Evolutionary conservation across 2,329 filamentous ascomycete genomes (phyloP).

Genomic region (Aspergillus costaricaensis): DNA sequence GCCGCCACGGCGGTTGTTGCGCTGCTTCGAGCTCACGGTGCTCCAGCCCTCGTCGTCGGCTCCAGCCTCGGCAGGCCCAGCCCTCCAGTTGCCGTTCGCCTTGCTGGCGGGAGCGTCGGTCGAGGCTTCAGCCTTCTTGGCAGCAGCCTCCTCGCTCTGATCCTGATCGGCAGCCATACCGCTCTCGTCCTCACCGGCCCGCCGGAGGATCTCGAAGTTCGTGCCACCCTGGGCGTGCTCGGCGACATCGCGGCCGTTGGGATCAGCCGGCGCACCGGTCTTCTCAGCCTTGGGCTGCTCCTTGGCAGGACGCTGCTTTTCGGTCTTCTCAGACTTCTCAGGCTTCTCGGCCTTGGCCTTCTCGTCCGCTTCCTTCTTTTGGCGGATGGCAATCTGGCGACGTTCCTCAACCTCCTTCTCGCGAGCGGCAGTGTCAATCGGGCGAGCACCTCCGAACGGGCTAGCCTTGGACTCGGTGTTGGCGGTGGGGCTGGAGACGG

Average conservation of each 20-base stretch:
- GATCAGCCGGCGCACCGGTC: slow-evolving; percentile 33
- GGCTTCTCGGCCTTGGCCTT: slow-evolving; percentile 83
- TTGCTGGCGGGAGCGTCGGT: slow-evolving; percentile 54
- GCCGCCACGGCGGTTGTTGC: slow-evolving; percentile 48
- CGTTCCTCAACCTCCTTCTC: slow-evolving; percentile 92
- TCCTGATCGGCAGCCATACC: slow-evolving; percentile 55
- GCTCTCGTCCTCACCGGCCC: slow-evolving; percentile 51
- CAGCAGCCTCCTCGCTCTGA: slow-evolving; percentile 48
- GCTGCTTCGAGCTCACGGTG: slow-evolving; percentile 48
- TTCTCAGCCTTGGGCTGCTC: slow-evolving; percentile 42
- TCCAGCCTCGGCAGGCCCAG: slow-evolving; percentile 32
- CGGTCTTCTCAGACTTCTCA: slow-evolving; percentile 69
- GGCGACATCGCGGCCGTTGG: slow-evolving; percentile 44
- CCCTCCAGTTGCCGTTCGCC: slow-evolving; percentile 47
- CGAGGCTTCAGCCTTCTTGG: slow-evolving; percentile 53
- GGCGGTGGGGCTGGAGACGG: slow-evolving; percentile 51
- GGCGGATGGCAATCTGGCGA: slow-evolving; percentile 68
- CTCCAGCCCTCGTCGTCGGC: slow-evolving; percentile 52
- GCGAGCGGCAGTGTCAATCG: slow-evolving; percentile 87
- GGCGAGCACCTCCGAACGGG: slow-evolving; percentile 89
- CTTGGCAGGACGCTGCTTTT: slow-evolving; percentile 58
- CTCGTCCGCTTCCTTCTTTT: slow-evolving; percentile 86
- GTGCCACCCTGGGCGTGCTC: slow-evolving; percentile 47
- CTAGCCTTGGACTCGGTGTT: slow-evolving; percentile 75
- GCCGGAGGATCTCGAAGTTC: slow-evolving; percentile 59